Evolutionary conservation across 2,329 filamentous ascomycete species (phyloP).

Genomic region (Diaporthe australafricana): DNA sequence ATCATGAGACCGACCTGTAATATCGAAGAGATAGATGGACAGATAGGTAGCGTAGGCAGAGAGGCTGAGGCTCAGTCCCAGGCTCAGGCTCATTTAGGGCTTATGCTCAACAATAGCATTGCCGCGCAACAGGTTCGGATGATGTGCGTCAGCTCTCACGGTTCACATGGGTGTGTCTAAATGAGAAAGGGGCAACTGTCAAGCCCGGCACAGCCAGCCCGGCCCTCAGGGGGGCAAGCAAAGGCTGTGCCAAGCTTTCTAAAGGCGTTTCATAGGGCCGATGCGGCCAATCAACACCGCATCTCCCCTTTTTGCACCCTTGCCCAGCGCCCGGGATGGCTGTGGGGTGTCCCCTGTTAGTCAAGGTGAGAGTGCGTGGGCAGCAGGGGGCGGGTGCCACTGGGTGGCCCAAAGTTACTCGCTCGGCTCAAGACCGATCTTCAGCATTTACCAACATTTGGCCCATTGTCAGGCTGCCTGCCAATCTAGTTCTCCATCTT

Average conservation of each 20-base stretch:
- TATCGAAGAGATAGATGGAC: neutral
- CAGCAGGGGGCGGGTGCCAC: neutral
- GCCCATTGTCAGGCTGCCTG: neutral
- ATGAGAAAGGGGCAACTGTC: constrained; percentile 34
- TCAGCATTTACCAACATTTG: neutral
- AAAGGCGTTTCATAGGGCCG: constrained; percentile 26
- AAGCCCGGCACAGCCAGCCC: constrained; percentile 28
- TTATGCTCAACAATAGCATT: constrained; percentile 25
- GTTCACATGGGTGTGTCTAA: constrained; percentile 12
- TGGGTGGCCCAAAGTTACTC: neutral
- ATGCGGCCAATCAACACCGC: constrained; percentile 1
- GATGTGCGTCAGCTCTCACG: constrained; percentile 25
- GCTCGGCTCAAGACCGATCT: constrained; percentile 26
- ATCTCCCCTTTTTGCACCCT: constrained; percentile 24
- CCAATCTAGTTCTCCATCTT: neutral
- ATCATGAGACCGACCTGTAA: constrained; percentile 20
- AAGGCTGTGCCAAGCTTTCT: constrained; percentile 32
- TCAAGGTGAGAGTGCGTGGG: constrained; percentile 3
- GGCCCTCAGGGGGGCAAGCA: neutral
- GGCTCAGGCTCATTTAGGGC: too few species aligned
- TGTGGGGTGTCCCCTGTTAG: constrained; percentile 26
- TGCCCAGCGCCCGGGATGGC: constrained; percentile 1
- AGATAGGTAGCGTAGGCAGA: neutral
- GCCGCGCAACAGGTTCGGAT: neutral
- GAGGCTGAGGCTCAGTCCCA: neutral